These are phyloP conservation scores for Aspergillus bridgeri DNA, from an alignment of 495 filamentous ascomycete species.

Conservation along the genomic window DNA sequence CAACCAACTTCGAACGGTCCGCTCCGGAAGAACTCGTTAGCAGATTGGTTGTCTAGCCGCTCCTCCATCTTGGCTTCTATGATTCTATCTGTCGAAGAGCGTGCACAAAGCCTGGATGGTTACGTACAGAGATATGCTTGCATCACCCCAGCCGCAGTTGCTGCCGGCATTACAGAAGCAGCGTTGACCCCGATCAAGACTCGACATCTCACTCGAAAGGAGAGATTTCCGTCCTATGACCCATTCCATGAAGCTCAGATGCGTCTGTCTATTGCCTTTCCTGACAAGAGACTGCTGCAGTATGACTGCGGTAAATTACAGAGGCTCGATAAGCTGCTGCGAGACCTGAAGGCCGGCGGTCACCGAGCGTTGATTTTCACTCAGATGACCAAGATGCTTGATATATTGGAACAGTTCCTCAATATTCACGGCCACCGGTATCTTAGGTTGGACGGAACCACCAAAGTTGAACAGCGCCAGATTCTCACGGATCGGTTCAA, in stretches of 20 bases:
- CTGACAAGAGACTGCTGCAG: slow-evolving; percentile 89
- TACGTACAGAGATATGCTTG: slow-evolving; percentile 86
- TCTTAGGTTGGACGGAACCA: slow-evolving; percentile 88
- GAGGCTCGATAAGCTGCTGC: slow-evolving; percentile 79
- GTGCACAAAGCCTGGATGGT: slow-evolving; percentile 64
- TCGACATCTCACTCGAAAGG: slow-evolving; percentile 46
- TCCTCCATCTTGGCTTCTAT: slow-evolving; percentile 68
- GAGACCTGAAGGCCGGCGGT: slow-evolving; percentile 81
- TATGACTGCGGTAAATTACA: slow-evolving; percentile 99
- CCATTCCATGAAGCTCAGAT: slow-evolving; percentile 93
- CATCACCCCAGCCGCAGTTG: slow-evolving; percentile 82
- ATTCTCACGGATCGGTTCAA: slow-evolving; percentile 97
- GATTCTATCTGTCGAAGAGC: slow-evolving; percentile 68
- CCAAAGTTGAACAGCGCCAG: slow-evolving; percentile 92
- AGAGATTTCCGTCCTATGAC: slow-evolving; percentile 62
- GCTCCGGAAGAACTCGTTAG: slow-evolving; percentile 41
- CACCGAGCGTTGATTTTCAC: slow-evolving; percentile 97
- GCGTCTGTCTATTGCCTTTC: slow-evolving; percentile 92
- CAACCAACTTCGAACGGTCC: slow-evolving; percentile 39
- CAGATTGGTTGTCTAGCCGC: slow-evolving; percentile 71
- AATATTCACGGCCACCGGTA: slow-evolving; percentile 98
- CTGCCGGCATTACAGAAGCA: slow-evolving; percentile 68
- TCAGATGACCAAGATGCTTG: slow-evolving; percentile 98
- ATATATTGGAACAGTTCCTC: slow-evolving; percentile 95
- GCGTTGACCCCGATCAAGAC: slow-evolving; percentile 63